These are phyloP conservation scores for Cydonia oblonga DNA, from an alignment of 331 rosid species.

Conservation along the genomic window DNA sequence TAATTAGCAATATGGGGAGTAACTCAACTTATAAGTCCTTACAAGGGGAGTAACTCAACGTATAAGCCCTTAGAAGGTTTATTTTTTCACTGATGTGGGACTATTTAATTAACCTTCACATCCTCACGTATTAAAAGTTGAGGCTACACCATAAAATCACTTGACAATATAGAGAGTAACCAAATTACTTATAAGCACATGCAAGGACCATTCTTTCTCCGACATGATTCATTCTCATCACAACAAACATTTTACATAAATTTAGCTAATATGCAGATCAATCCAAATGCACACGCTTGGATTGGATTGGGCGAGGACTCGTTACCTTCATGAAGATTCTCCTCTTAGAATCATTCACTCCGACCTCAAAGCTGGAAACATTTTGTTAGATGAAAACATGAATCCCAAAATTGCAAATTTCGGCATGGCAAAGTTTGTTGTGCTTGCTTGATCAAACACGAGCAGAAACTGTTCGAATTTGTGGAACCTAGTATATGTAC, in stretches of 20 bases:
- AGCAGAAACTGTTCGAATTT: conserved; percentile 19
- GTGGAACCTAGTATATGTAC: conserved; percentile 38
- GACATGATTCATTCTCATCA: too few species aligned
- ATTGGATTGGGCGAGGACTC: conserved; percentile 37
- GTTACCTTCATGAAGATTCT: conserved; percentile 55
- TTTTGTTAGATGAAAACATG: conserved; percentile 29
- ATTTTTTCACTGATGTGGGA: too few species aligned
- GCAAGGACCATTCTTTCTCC: too few species aligned
- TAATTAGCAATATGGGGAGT: too few species aligned
- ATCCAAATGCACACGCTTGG: conserved; percentile 3
- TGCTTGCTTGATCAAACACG: conserved; percentile 29
- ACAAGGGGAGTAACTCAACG: too few species aligned
- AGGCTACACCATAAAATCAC: too few species aligned
- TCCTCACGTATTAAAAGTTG: too few species aligned
- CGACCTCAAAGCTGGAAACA: conserved; percentile 39
- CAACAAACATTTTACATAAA: neutral
- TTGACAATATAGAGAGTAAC: too few species aligned
- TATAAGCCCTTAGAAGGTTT: too few species aligned
- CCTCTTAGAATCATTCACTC: conserved; percentile 27
- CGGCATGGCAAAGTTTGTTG: conserved; percentile 30
- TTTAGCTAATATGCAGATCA: conserved; percentile 18
- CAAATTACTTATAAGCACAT: too few species aligned
- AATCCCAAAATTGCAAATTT: conserved; percentile 45
- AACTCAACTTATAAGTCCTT: too few species aligned
- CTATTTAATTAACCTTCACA: too few species aligned